Evolutionary conservation across 352 stramenopile genomes (phyloP).

Genomic region (Globisporangium parvum): DNA sequence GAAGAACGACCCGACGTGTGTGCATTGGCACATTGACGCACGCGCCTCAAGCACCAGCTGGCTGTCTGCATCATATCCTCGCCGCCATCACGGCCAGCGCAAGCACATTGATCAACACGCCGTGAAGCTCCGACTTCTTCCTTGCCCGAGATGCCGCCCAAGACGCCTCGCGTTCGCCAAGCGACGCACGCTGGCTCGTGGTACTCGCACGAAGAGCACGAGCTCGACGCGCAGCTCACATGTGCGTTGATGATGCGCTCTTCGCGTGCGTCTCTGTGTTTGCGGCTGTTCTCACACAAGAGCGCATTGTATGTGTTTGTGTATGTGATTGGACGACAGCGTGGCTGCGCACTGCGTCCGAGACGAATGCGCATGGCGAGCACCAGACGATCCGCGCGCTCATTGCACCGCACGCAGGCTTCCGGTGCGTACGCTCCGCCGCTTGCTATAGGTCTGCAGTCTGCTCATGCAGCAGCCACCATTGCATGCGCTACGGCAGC

Average conservation of each 20-base stretch:
- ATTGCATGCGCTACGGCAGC: conserved; percentile 17
- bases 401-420: conserved; percentile 86
- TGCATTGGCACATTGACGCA: too few species aligned
- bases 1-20: too few species aligned
- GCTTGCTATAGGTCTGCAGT: too few species aligned
- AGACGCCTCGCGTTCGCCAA: conserved; percentile 39
- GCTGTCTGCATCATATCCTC: too few species aligned
- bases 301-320: conserved; percentile 3
- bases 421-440: conserved; percentile 26
- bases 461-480: background rate
- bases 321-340: conserved; percentile 17
- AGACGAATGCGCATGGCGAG: conserved; percentile 27
- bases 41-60: too few species aligned
- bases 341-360: conserved; percentile 44
- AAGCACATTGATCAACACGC: too few species aligned
- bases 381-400: conserved; percentile 55
- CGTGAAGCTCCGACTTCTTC: too few species aligned
- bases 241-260: conserved; percentile 18
- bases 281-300: background rate
- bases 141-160: background rate
- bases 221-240: conserved; percentile 55
- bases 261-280: background rate
- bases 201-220: conserved; percentile 65
- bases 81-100: too few species aligned
- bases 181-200: conserved; percentile 78